Evolutionary conservation across 164 flowering plant species (phyloP).

Genomic region (Umbilicus rupestris): DNA sequence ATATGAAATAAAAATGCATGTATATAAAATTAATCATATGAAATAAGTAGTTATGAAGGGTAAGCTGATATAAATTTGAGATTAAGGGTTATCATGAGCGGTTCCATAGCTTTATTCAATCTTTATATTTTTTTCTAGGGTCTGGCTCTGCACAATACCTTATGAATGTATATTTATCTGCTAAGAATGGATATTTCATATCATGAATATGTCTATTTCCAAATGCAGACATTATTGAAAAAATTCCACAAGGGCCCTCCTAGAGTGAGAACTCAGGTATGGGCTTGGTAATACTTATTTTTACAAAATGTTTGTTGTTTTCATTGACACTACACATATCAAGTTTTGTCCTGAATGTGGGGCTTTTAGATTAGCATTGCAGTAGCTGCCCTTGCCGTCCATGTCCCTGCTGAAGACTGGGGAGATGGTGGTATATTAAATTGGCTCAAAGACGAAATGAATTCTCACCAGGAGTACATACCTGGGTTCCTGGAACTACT

Average conservation of each 20-base stretch:
- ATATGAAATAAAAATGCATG: no score
- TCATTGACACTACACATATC: slow-evolving; percentile 1
- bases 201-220: slow-evolving; percentile 9
- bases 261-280: slow-evolving; percentile 96
- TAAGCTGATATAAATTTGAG: no score
- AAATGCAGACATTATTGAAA: slow-evolving; percentile 68
- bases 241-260: slow-evolving; percentile 82
- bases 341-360: slow-evolving; percentile 14
- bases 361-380: slow-evolving; percentile 86
- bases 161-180: not conserved
- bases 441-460: slow-evolving; percentile 91
- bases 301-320: not conserved
- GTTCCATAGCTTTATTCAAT: not conserved
- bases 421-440: slow-evolving; percentile 87
- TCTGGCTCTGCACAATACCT: not conserved
- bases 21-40: no score
- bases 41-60: no score
- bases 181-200: not conserved
- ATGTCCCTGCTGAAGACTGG: slow-evolving; percentile 92
- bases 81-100: no score
- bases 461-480: slow-evolving; percentile 70
- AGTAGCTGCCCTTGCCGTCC: slow-evolving; percentile 96
- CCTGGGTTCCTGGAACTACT: slow-evolving; percentile 87
- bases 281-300: not conserved
- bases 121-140: not conserved